phyloP scores from a whole-genome alignment of 441 rosid genomes.

The Kokia cookei region DNA sequence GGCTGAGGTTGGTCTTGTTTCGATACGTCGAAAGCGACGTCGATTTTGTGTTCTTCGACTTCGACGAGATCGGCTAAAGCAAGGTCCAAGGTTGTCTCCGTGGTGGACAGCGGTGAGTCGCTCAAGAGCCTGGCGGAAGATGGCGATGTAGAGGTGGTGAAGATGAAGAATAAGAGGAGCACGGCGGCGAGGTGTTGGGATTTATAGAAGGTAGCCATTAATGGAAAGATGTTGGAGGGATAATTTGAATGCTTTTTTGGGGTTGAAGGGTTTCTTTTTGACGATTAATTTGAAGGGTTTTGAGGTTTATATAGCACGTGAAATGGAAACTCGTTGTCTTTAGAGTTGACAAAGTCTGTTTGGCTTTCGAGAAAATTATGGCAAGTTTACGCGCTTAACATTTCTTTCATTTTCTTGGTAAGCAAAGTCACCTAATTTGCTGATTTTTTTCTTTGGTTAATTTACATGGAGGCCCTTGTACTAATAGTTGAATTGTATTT shows the following conservation, averaged over 20 bases:
- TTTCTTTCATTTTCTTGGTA: too few relatives aligned
- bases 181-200: background rate
- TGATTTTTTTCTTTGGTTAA: too few relatives aligned
- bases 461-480: too few relatives aligned
- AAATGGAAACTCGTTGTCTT: too few relatives aligned
- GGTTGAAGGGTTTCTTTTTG: background rate
- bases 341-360: too few relatives aligned
- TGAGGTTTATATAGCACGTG: too few relatives aligned
- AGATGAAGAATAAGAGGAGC: background rate
- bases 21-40: background rate
- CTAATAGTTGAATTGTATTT: too few relatives aligned
- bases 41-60: background rate
- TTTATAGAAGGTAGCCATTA: conserved; percentile 1
- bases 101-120: background rate
- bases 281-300: too few relatives aligned
- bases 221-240: too few relatives aligned
- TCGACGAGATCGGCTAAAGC: conserved; percentile 11
- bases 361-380: too few relatives aligned
- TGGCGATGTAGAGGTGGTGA: background rate
- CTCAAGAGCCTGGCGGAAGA: conserved; percentile 14
- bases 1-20: background rate
- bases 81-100: conserved; percentile 15
- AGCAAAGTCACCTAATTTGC: too few relatives aligned
- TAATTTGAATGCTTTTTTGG: background rate
- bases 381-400: too few relatives aligned